Conservation (phyloP, 129 eudicot species). For the Daucus carota region DH1_v3.0 NC_030381.2:55381001-55381500, state of each 20-base stretch:
- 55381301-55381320: conserved; percentile 20
- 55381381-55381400: too few relatives aligned
- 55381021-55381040: too few relatives aligned
- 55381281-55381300: conserved; percentile 23
- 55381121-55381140: too few relatives aligned
- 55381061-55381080: background rate
- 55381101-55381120: background rate
- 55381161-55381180: conserved; percentile 41
- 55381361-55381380: too few relatives aligned
- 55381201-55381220: conserved; percentile 46
- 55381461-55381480: too few relatives aligned
- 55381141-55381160: conserved; percentile 16
- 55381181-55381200: conserved; percentile 71
- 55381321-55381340: conserved; percentile 1
- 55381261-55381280: conserved; percentile 9
- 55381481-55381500: too few relatives aligned
- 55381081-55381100: too few relatives aligned
- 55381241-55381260: conserved; percentile 26
- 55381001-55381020: too few relatives aligned
- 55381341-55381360: too few relatives aligned
- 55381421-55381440: too few relatives aligned
- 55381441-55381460: too few relatives aligned
- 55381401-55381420: too few relatives aligned
- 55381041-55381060: background rate
- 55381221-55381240: conserved; percentile 56